Conservation (phyloP, 768 basidiomycete species). For the Podaxis rugospora region DNA sequence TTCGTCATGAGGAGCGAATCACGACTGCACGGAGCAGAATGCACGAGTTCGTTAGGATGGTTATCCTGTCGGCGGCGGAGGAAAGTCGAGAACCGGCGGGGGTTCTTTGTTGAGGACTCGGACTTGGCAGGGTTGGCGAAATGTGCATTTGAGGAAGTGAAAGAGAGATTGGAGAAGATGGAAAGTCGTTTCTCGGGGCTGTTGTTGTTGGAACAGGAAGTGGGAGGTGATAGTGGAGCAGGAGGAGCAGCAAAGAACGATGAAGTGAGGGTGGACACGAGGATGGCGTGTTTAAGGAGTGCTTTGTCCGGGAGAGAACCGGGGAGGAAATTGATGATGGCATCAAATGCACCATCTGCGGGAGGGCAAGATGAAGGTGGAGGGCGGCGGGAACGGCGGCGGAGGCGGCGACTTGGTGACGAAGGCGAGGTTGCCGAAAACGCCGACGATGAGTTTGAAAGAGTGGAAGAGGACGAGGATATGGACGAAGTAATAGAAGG, state of each 20-base stretch:
- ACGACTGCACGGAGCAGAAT: constrained; percentile 1
- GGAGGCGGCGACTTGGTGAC: background rate
- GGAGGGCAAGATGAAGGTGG: background rate
- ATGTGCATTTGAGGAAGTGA: background rate
- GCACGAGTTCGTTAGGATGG: background rate
- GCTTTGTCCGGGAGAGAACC: constrained; percentile 32
- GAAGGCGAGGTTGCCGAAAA: background rate
- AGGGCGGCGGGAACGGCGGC: background rate
- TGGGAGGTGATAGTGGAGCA: background rate
- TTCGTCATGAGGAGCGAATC: background rate
- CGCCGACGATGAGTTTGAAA: background rate
- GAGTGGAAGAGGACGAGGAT: background rate
- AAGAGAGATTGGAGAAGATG: background rate
- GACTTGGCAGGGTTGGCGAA: background rate
- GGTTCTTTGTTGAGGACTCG: background rate
- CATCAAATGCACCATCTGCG: constrained; percentile 27
- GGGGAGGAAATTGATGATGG: constrained; percentile 42
- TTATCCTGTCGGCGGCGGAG: background rate
- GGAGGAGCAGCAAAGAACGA: constrained; percentile 27
- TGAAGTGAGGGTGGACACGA: constrained; percentile 37
- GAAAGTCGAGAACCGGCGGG: constrained; percentile 7
- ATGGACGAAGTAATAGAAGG: constrained; percentile 9
- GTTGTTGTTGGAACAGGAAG: background rate
- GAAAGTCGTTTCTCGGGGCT: background rate
- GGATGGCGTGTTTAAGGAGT: constrained; percentile 38